These are phyloP conservation scores for Mucuna pruriens DNA, from an alignment of 306 rosid genomes.

Conservation along the genomic window DNA sequence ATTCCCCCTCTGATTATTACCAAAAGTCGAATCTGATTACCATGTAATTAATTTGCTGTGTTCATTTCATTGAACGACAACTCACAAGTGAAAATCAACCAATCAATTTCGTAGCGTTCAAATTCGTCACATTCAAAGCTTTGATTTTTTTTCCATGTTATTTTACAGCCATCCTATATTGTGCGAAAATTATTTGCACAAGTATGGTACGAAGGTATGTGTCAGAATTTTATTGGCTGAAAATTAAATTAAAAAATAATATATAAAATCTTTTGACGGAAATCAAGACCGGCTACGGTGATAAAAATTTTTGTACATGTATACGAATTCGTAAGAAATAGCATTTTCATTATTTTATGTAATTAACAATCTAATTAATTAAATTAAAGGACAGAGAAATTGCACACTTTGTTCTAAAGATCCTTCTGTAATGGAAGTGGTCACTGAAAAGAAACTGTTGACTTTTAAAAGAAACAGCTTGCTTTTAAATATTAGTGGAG, in stretches of 20 bases:
- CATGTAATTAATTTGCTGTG: slow-evolving; percentile 19
- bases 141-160: no score
- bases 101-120: slow-evolving; percentile 12
- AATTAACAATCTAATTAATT: background rate
- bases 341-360: no score
- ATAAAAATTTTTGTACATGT: no score
- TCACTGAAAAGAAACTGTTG: slow-evolving; percentile 30
- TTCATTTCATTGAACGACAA: slow-evolving; percentile 1
- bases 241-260: no score
- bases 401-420: slow-evolving; percentile 3
- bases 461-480: slow-evolving; percentile 37
- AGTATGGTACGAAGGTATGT: no score
- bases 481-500: slow-evolving; percentile 55
- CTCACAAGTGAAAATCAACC: slow-evolving; percentile 4
- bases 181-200: no score
- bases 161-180: no score
- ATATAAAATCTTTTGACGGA: no score
- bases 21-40: slow-evolving; percentile 39
- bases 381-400: slow-evolving; percentile 22
- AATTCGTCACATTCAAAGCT: background rate
- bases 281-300: no score
- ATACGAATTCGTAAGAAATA: no score
- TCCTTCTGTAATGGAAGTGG: slow-evolving; percentile 34
- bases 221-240: no score
- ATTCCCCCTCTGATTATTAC: slow-evolving; percentile 16